phyloP scores from a whole-genome alignment of 1,139 yeast species.

The Yamadazyma siamensis region DNA sequence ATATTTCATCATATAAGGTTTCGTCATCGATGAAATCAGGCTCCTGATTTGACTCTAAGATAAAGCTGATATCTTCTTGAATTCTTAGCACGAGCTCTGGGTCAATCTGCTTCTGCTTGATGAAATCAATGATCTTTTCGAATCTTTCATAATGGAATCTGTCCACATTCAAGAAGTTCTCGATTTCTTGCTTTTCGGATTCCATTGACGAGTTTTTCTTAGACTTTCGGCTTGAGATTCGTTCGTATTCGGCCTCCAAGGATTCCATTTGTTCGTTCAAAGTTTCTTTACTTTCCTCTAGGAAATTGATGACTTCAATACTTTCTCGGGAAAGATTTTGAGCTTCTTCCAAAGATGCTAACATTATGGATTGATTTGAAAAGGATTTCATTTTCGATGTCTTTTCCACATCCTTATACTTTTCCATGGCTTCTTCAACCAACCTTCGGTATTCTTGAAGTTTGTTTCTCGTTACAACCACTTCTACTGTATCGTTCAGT shows the following conservation, averaged over 20 bases:
- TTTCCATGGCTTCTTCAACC: conserved; percentile 50
- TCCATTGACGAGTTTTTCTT: conserved; percentile 41
- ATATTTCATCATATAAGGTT: conserved; percentile 41
- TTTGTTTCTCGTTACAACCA: conserved; percentile 35
- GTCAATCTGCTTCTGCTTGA: conserved; percentile 31
- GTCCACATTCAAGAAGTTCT: conserved; percentile 29
- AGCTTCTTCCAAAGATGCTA: conserved; percentile 38
- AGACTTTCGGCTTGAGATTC: conserved; percentile 37
- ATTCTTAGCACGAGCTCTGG: conserved; percentile 35
- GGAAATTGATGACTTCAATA: conserved; percentile 30
- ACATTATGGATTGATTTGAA: conserved; percentile 45
- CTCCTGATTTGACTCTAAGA: conserved; percentile 38
- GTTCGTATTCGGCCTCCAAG: conserved; percentile 36
- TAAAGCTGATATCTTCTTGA: conserved; percentile 39
- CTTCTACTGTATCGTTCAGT: conserved; percentile 43
- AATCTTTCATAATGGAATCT: conserved; percentile 41
- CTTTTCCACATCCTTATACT: conserved; percentile 46
- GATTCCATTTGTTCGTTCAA: conserved; percentile 34
- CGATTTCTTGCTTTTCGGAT: conserved; percentile 43
- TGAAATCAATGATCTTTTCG: conserved; percentile 27
- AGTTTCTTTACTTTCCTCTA: conserved; percentile 29
- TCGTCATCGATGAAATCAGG: conserved; percentile 39
- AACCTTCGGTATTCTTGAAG: conserved; percentile 40
- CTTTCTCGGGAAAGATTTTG: conserved; percentile 33
- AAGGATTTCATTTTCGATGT: conserved; percentile 44